These are phyloP conservation scores for Solanum hybrid DNA, from an alignment of 305 asterid species.

Conservation along the genomic window DNA sequence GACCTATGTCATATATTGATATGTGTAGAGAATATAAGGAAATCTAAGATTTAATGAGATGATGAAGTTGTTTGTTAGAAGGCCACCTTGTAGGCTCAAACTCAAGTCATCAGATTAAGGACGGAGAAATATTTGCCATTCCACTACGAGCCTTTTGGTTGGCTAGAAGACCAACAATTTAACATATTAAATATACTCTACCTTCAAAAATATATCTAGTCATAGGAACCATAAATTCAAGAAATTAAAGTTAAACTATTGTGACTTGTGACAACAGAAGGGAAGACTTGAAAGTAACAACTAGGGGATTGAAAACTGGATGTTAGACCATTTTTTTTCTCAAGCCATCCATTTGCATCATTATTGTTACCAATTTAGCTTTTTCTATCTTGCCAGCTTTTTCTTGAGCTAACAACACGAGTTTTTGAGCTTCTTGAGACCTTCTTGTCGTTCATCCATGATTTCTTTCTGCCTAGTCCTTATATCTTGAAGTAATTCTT, in stretches of 20 bases:
- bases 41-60: neutral
- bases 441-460: neutral
- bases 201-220: neutral
- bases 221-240: neutral
- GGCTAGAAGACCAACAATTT: neutral
- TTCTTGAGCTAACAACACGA: slow-evolving; percentile 1
- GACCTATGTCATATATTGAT: neutral
- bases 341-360: neutral
- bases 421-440: neutral
- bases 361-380: neutral
- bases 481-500: neutral
- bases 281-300: neutral
- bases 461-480: neutral
- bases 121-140: neutral
- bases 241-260: neutral
- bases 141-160: neutral
- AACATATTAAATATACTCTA: neutral
- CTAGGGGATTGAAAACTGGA: neutral
- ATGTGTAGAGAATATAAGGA: neutral
- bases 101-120: neutral
- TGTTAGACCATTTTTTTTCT: neutral
- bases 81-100: neutral
- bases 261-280: neutral
- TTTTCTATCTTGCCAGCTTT: neutral
- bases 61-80: neutral